Percentiles rank a stretch among this genome's conserved stretches.
These are phyloP conservation scores for Dioszegia hungarica DNA, from an alignment of 768 basidiomycete species.

Conservation along the genomic window DNA sequence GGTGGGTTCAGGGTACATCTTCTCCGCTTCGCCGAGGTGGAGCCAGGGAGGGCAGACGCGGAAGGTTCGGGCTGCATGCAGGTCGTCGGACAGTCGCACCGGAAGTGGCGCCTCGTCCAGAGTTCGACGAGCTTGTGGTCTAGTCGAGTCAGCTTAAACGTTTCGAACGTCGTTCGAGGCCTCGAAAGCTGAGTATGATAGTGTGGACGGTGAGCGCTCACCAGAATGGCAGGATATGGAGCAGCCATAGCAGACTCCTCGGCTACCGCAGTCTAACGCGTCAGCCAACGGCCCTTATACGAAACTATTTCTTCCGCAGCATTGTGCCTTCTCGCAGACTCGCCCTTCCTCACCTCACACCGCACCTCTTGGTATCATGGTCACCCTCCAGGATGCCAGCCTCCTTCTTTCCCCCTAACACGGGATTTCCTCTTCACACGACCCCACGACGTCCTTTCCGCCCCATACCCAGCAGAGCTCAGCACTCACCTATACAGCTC, in stretches of 20 bases:
- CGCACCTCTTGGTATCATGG: too few species aligned
- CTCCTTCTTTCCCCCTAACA: too few species aligned
- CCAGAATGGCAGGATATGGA: slow-evolving; percentile 47
- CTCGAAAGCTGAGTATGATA: too few species aligned
- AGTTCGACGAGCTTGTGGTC: slow-evolving; percentile 46
- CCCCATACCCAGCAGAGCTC: too few species aligned
- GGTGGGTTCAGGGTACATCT: slow-evolving; percentile 31
- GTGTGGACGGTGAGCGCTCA: slow-evolving; percentile 13
- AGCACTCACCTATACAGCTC: slow-evolving; percentile 43
- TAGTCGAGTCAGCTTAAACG: slow-evolving; percentile 8
- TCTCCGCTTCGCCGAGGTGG: slow-evolving; percentile 9
- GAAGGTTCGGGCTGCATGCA: slow-evolving; percentile 3
- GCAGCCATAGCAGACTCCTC: slow-evolving; percentile 48
- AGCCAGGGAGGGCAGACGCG: not conserved
- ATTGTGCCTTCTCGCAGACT: too few species aligned
- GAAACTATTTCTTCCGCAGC: too few species aligned
- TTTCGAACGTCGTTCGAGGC: too few species aligned
- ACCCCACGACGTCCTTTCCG: too few species aligned
- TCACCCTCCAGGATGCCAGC: too few species aligned
- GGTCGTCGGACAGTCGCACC: slow-evolving; percentile 46
- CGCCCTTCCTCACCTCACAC: too few species aligned
- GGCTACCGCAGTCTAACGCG: slow-evolving; percentile 36
- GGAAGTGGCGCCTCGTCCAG: slow-evolving; percentile 39
- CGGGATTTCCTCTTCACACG: too few species aligned
- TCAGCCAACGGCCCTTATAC: too few species aligned